These are phyloP conservation scores for Lineolata rhizophorae DNA, from an alignment of 495 filamentous ascomycete species.

Conservation along the genomic window DNA sequence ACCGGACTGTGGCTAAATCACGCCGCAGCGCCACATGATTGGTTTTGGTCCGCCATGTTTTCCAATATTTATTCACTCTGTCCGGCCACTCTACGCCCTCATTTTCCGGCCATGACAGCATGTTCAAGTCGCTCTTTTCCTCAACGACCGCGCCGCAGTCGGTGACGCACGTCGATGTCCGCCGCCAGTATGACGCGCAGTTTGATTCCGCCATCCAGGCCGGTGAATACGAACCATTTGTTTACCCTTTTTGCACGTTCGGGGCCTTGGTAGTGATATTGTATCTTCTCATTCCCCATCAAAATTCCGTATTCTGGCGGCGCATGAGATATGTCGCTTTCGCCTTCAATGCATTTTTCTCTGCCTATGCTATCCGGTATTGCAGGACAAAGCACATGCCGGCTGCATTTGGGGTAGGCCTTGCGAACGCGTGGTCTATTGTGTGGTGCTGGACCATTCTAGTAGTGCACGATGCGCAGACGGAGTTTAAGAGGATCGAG, in stretches of 20 bases:
- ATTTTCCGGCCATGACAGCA: no score
- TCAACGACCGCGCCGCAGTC: no score
- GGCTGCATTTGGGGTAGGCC: no score
- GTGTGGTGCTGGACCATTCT: constrained; percentile 42
- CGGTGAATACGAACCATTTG: constrained; percentile 27
- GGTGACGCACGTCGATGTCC: constrained; percentile 7
- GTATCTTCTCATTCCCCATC: constrained; percentile 38
- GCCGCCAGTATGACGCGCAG: constrained; percentile 5
- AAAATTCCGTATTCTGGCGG: constrained; percentile 23
- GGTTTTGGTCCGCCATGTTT: no score
- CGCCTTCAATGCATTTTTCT: constrained; percentile 23
- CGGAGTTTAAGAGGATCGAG: constrained; percentile 44
- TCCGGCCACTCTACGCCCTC: no score
- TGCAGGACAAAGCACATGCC: no score
- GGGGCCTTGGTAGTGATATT: constrained; percentile 27
- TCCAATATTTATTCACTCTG: no score
- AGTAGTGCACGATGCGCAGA: constrained; percentile 40
- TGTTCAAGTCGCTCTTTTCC: no score
- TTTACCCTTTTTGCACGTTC: constrained; percentile 31
- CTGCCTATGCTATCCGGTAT: constrained; percentile 28
- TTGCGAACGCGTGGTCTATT: constrained; percentile 40
- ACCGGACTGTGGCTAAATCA: no score
- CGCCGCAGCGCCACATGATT: no score
- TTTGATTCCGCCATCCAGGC: constrained; percentile 13
- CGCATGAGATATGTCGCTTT: constrained; percentile 31